phyloP scores from a whole-genome alignment of 2,329 filamentous ascomycete species.

The Pochonia chlamydosporia region DNA sequence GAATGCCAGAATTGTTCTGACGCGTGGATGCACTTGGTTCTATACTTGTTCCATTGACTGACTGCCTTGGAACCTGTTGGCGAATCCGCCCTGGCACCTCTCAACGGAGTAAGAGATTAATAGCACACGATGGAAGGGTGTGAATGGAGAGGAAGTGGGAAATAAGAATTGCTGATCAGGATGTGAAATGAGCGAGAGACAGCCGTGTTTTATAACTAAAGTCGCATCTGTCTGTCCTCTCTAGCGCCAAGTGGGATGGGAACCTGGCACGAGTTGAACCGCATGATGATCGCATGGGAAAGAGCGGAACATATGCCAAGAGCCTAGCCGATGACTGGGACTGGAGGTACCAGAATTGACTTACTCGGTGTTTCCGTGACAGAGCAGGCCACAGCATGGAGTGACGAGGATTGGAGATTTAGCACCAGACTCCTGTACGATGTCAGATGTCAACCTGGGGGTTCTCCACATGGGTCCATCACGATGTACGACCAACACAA shows the following conservation, averaged over 20 bases:
- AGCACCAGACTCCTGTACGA: background rate
- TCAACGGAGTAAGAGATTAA: background rate
- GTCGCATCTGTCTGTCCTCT: background rate
- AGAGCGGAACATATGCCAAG: too few species aligned
- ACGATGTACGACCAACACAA: background rate
- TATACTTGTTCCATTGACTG: background rate
- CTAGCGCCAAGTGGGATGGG: background rate
- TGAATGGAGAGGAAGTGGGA: background rate
- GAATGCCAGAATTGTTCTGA: background rate
- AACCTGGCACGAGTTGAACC: background rate
- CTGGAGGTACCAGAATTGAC: too few species aligned
- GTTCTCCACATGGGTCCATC: background rate
- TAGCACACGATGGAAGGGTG: background rate
- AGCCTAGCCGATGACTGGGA: too few species aligned
- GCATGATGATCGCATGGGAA: too few species aligned
- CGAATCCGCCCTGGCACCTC: background rate
- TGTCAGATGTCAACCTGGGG: background rate
- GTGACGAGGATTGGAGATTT: background rate
- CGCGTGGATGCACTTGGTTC: background rate
- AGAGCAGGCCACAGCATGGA: background rate
- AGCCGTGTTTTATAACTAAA: background rate
- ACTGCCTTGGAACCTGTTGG: background rate
- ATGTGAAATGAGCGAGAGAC: slow-evolving; percentile 1
- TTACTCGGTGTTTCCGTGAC: background rate
- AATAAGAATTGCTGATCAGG: background rate